These are phyloP conservation scores for Pseudognaphalium luteoalbum DNA, from an alignment of 129 eudicot species.

Conservation along the genomic window DNA sequence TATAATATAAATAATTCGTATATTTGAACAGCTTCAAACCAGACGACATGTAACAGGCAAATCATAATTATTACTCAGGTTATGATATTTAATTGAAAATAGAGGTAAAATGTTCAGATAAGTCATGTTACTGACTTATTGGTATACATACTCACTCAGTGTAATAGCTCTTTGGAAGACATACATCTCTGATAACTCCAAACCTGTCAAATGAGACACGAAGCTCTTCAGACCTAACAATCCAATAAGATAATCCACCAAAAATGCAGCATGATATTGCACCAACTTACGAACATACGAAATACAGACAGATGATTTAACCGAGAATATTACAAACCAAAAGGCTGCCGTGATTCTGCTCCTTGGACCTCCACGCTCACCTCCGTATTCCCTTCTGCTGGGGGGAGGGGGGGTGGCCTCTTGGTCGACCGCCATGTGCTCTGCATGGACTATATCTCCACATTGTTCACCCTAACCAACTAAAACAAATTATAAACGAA, in stretches of 20 bases:
- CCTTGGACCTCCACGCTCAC: conserved; percentile 48
- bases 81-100: too few relatives aligned
- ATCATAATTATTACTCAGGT: not conserved
- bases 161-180: conserved; percentile 67
- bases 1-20: not conserved
- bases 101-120: not conserved
- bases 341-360: conserved; percentile 64
- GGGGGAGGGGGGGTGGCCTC: conserved; percentile 68
- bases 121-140: not conserved
- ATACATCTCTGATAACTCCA: conserved; percentile 73
- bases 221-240: conserved; percentile 67
- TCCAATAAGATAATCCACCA: conserved; percentile 3
- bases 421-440: conserved; percentile 57
- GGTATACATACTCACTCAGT: conserved; percentile 52
- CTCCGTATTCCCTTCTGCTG: conserved; percentile 28
- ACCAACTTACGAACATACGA: too few relatives aligned
- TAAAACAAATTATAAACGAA: too few relatives aligned
- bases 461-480: too few relatives aligned
- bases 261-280: not conserved
- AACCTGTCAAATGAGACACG: conserved; percentile 76
- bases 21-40: not conserved
- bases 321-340: conserved; percentile 64
- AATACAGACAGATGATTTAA: not conserved
- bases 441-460: conserved; percentile 65
- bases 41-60: not conserved